These are phyloP conservation scores for Venturia asperata DNA, from an alignment of 2,329 filamentous ascomycete genomes.

Conservation along the genomic window DNA sequence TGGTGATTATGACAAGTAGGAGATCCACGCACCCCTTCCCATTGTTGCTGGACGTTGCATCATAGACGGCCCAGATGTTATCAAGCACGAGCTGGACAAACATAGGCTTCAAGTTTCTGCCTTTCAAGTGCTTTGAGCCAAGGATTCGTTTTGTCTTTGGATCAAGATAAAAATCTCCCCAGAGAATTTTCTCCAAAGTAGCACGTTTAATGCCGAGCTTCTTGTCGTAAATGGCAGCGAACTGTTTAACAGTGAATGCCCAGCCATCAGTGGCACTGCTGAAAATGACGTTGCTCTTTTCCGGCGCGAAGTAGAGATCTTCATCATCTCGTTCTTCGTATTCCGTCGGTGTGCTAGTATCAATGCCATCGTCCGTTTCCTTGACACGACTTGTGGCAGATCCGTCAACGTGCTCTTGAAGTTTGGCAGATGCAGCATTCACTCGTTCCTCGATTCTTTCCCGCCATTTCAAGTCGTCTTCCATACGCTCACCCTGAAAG, in stretches of 20 bases:
- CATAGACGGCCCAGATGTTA: constrained; percentile 92
- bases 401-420: constrained; percentile 52
- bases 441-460: constrained; percentile 85
- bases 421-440: constrained; percentile 61
- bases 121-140: constrained; percentile 85
- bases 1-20: constrained; percentile 25
- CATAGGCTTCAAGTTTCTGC: constrained; percentile 85
- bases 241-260: constrained; percentile 95
- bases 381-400: background rate
- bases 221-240: constrained; percentile 88
- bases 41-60: constrained; percentile 76
- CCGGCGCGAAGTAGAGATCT: constrained; percentile 94
- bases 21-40: constrained; percentile 64
- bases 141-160: constrained; percentile 94
- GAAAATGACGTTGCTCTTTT: constrained; percentile 99
- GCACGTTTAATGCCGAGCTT: constrained; percentile 91
- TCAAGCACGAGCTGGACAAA: constrained; percentile 96
- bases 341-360: constrained; percentile 44
- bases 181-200: constrained; percentile 84
- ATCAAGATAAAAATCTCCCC: constrained; percentile 95
- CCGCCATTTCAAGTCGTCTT: constrained; percentile 93
- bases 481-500: constrained; percentile 97
- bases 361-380: constrained; percentile 22
- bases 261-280: constrained; percentile 97
- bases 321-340: constrained; percentile 93